phyloP scores from a whole-genome alignment of 192 early-diverging fungal genomes.

The Nowakowskiella sp. region DNA sequence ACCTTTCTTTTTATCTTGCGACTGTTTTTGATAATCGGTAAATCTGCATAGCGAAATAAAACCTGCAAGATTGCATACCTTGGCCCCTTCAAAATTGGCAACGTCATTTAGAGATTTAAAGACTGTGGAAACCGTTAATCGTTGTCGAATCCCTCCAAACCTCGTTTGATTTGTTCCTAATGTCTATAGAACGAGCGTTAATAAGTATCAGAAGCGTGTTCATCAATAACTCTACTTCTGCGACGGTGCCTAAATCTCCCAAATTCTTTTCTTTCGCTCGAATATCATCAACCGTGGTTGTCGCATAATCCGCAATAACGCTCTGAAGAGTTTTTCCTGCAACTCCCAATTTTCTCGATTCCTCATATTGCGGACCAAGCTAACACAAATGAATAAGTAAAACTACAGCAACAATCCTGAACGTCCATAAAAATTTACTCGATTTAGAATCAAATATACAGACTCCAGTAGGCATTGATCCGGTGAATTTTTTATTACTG shows the following conservation, averaged over 20 bases:
- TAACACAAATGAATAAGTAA: not conserved
- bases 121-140: constrained; percentile 69
- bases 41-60: not conserved
- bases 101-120: constrained; percentile 84
- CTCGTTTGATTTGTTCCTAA: constrained; percentile 80
- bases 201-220: not conserved
- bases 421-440: constrained; percentile 34
- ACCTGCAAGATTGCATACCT: not conserved
- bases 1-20: constrained; percentile 65
- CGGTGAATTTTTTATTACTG: constrained; percentile 58
- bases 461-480: constrained; percentile 58
- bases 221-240: constrained; percentile 43
- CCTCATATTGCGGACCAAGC: no score
- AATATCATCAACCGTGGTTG: not conserved
- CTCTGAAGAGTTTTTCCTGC: no score
- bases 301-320: constrained; percentile 3
- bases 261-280: constrained; percentile 77
- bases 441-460: constrained; percentile 88
- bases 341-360: no score
- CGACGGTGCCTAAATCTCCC: constrained; percentile 93
- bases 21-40: constrained; percentile 34
- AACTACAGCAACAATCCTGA: not conserved
- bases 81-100: constrained; percentile 42
- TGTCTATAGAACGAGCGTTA: constrained; percentile 5
- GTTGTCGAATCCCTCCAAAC: constrained; percentile 72